Percentiles rank a stretch among this genome's conserved stretches.
Conservation (phyloP, 179 eudicot species). For the Corrigiola litoralis region DNA sequence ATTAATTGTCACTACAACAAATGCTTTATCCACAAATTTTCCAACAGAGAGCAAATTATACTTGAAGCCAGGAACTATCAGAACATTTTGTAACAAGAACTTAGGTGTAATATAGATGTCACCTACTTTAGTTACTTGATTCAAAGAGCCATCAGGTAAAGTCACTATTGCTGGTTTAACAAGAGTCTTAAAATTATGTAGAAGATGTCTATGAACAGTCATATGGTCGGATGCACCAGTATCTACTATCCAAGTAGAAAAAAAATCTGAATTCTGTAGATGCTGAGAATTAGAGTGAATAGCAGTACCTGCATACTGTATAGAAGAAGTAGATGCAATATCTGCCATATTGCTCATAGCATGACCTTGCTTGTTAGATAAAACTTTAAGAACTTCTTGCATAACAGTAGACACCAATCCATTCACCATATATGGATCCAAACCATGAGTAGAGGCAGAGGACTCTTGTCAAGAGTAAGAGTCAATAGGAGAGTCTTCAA, state of each 20-base stretch:
- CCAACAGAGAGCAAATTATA: background rate
- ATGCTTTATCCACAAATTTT: background rate
- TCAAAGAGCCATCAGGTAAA: background rate
- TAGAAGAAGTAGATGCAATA: too few relatives aligned
- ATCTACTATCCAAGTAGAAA: background rate
- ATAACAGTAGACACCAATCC: too few relatives aligned
- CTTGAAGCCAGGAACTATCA: background rate
- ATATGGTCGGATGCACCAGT: background rate
- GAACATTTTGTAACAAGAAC: background rate
- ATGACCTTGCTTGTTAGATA: too few relatives aligned
- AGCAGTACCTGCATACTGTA: too few relatives aligned
- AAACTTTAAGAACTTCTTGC: too few relatives aligned
- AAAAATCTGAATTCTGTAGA: too few relatives aligned
- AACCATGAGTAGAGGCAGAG: too few relatives aligned
- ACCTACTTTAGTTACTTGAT: background rate
- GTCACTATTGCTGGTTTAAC: background rate
- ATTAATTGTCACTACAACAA: background rate
- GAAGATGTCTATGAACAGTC: background rate
- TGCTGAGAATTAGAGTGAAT: too few relatives aligned
- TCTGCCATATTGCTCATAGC: too few relatives aligned
- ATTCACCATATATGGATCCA: too few relatives aligned
- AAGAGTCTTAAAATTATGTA: background rate
- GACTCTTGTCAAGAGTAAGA: too few relatives aligned
- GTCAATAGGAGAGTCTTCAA: too few relatives aligned
- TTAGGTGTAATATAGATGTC: background rate